These are phyloP conservation scores for Geranium rotundifolium DNA, from an alignment of 345 rosid species.

Conservation along the genomic window DNA sequence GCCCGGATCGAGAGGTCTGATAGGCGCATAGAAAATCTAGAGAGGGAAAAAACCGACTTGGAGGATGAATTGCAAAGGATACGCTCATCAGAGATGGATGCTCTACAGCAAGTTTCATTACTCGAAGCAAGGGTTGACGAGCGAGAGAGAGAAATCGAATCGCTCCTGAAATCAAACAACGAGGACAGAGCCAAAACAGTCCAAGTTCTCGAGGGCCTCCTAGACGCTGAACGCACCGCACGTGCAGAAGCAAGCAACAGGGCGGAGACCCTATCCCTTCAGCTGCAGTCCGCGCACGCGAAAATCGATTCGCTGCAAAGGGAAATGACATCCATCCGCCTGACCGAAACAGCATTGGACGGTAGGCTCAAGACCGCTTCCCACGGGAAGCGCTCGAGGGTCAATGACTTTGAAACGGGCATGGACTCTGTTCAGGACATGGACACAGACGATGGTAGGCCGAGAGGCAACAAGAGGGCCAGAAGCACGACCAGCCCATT, in stretches of 20 bases:
- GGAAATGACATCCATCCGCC: constrained; percentile 61
- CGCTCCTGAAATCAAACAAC: constrained; percentile 55
- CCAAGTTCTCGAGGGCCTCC: constrained; percentile 61
- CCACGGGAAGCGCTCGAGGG: constrained; percentile 59
- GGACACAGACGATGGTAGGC: constrained; percentile 30
- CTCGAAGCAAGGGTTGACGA: constrained; percentile 87
- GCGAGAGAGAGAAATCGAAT: constrained; percentile 91
- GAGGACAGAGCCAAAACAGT: constrained; percentile 75
- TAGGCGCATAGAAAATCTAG: constrained; percentile 69
- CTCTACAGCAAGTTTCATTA: constrained; percentile 49
- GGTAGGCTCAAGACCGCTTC: constrained; percentile 66
- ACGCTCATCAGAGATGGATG: constrained; percentile 57
- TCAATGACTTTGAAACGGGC: constrained; percentile 53
- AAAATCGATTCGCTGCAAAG: constrained; percentile 75
- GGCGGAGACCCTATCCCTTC: constrained; percentile 74
- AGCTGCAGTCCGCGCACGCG: constrained; percentile 76
- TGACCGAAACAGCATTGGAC: constrained; percentile 80
- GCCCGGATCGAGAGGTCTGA: constrained; percentile 73
- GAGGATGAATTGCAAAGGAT: constrained; percentile 48
- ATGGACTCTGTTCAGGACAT: constrained; percentile 49
- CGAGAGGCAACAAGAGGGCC: constrained; percentile 49
- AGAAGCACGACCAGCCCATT: constrained; percentile 57
- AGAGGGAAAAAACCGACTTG: constrained; percentile 59
- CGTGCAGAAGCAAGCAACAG: constrained; percentile 57
- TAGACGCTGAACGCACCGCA: constrained; percentile 78